Evolutionary conservation across 192 early-diverging fungal species (phyloP), one percentile per base, ranked within the genome.

Genomic region (Linnemannia exigua): DNA sequence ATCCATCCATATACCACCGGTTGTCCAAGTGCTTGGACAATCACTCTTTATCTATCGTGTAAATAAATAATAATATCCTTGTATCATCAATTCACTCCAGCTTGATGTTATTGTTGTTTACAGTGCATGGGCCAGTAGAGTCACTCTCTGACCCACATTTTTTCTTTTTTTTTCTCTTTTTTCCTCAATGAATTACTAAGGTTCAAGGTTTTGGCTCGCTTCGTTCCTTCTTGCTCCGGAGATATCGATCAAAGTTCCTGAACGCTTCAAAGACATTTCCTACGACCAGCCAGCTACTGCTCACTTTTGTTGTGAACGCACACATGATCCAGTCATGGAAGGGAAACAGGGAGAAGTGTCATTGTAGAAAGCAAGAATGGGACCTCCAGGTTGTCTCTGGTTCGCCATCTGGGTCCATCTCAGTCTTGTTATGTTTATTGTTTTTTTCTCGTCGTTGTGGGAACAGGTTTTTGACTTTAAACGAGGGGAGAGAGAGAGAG

Each of bases 41-140:
- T 70, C 19, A 38, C 67, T 68, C 33, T 70, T 38, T 41, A 38
- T 70, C 11, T 70, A 33, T 6, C 3, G 41, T 70, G 36, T 41
- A 70, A 33, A 70, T 41, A 70, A 70, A 35, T 35, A 63, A 54
- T 54, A 54, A 31, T 63, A 63, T 63, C 58, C 41, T 63, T 63
- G 58, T 63, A 63, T 63, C 28, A 31, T 63, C 22, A 20, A 58
- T 33, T 38, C 36, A 15, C 14, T 25, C 28, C 58, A 46, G 44
- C 44, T 50, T 50, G 48, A 11, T 1, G 28, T 33, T 63, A 63
- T 63, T 63, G 28, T 25, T 63, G 58, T 25, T 63, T 63, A 54
- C 52, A n/a, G n/a, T 54, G 52, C 52, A 54, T 54, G 52, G 22
- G 12, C 52, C 22, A 9, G n/a, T 11, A 54, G 52, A 54, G 52